Evolutionary conservation across 129 eudicot genomes (phyloP).

Genomic region (Apium graveolens): DNA sequence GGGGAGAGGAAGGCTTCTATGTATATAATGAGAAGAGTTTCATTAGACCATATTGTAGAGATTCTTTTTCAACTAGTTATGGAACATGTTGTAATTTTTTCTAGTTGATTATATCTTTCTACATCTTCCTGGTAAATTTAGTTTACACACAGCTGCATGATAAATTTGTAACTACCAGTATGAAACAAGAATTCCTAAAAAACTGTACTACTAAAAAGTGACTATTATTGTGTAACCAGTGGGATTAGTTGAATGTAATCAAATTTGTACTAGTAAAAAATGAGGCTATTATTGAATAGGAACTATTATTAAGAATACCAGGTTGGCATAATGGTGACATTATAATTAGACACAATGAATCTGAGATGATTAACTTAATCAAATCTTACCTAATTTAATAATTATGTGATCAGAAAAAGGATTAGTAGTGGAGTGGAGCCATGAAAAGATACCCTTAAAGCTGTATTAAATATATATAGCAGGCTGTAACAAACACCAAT

Average conservation of each 20-base stretch:
- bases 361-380: slow-evolving; percentile 4
- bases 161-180: slow-evolving; percentile 10
- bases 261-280: not conserved
- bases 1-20: slow-evolving; percentile 19
- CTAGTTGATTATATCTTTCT: slow-evolving; percentile 12
- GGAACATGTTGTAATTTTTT: not conserved
- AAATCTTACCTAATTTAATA: not conserved
- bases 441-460: slow-evolving; percentile 18
- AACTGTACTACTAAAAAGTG: not conserved
- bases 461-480: slow-evolving; percentile 14
- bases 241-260: not conserved
- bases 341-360: slow-evolving; percentile 42
- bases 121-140: slow-evolving; percentile 16
- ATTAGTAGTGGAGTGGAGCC: slow-evolving; percentile 20
- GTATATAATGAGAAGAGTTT: slow-evolving; percentile 40
- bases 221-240: slow-evolving; percentile 5
- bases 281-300: not conserved
- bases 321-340: slow-evolving; percentile 32
- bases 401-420: slow-evolving; percentile 13
- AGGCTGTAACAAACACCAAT: slow-evolving; percentile 24
- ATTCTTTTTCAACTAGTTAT: not conserved
- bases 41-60: slow-evolving; percentile 23
- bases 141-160: not conserved
- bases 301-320: slow-evolving; percentile 32
- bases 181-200: slow-evolving; percentile 15